These are phyloP conservation scores for Edaphochlamys debaryana DNA, from an alignment of 139 green algal genomes.

Conservation along the genomic window DNA sequence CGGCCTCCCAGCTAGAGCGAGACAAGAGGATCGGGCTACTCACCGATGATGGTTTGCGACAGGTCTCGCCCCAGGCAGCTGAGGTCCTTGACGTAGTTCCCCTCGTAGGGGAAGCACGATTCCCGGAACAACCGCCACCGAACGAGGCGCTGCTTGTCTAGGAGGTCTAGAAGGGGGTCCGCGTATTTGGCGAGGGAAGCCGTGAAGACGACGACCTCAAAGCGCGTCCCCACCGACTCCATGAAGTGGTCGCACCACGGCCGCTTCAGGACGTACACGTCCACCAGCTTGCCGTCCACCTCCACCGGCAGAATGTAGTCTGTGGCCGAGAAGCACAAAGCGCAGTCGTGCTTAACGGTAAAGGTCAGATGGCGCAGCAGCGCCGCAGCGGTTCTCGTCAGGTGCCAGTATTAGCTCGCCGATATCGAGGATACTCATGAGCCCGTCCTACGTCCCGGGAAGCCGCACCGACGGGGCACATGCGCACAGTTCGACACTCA, in stretches of 20 bases:
- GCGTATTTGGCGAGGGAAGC: constrained; percentile 90
- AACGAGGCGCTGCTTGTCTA: constrained; percentile 85
- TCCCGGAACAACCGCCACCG: constrained; percentile 95
- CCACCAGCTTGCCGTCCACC: constrained; percentile 83
- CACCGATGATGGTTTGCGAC: constrained; percentile 83
- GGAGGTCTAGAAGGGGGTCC: constrained; percentile 89
- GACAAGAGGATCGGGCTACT: too few relatives aligned
- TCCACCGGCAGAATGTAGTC: constrained; percentile 94
- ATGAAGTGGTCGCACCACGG: constrained; percentile 96
- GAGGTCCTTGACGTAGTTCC: constrained; percentile 82
- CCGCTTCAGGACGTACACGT: constrained; percentile 96
- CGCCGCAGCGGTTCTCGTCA: too few relatives aligned
- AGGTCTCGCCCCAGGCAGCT: constrained; percentile 87
- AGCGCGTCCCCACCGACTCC: constrained; percentile 58
- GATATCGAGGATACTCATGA: too few relatives aligned
- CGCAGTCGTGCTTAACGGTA: background rate
- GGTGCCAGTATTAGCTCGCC: too few relatives aligned
- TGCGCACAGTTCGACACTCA: too few relatives aligned
- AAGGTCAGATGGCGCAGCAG: background rate
- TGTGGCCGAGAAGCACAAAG: background rate
- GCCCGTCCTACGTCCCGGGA: too few relatives aligned
- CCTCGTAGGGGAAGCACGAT: constrained; percentile 89
- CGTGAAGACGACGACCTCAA: constrained; percentile 92
- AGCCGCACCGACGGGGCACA: too few relatives aligned
- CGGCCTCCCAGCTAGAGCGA: too few relatives aligned